These are phyloP conservation scores for Friedmanniomyces simplex DNA, from an alignment of 495 filamentous ascomycete genomes.

Conservation along the genomic window DNA sequence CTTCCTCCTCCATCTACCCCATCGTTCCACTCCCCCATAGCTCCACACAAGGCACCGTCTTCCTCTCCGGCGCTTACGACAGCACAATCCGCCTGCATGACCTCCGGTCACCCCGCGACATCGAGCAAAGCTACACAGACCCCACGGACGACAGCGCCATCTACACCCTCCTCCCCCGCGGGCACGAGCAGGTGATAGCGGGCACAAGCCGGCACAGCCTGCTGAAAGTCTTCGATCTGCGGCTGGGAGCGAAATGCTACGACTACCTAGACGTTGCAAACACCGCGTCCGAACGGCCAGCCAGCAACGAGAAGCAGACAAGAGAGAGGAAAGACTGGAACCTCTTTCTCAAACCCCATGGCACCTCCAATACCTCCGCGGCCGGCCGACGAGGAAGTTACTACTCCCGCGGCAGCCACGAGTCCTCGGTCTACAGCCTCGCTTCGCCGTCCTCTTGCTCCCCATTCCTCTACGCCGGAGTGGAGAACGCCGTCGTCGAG, in stretches of 20 bases:
- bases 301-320: not conserved
- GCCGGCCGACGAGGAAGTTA: conserved; percentile 1
- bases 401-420: conserved; percentile 24
- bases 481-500: conserved; percentile 42
- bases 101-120: conserved; percentile 43
- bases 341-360: conserved; percentile 16
- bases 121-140: conserved; percentile 44
- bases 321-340: conserved; percentile 17
- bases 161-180: conserved; percentile 50
- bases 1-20: conserved; percentile 36
- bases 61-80: conserved; percentile 54
- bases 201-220: conserved; percentile 47
- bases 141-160: conserved; percentile 45
- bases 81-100: conserved; percentile 57
- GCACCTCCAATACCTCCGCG: not conserved
- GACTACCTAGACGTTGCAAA: conserved; percentile 17
- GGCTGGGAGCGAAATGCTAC: conserved; percentile 39
- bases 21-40: conserved; percentile 42
- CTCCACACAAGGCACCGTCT: conserved; percentile 38
- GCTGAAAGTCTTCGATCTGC: conserved; percentile 57
- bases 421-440: conserved; percentile 48
- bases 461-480: conserved; percentile 47
- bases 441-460: conserved; percentile 46
- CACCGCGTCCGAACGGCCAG: too few relatives aligned
- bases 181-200: conserved; percentile 46